Evolutionary conservation across 2,329 filamentous ascomycete genomes (phyloP), one percentile per base, ranked within the genome.

Genomic region (Fusarium sp.): DNA sequence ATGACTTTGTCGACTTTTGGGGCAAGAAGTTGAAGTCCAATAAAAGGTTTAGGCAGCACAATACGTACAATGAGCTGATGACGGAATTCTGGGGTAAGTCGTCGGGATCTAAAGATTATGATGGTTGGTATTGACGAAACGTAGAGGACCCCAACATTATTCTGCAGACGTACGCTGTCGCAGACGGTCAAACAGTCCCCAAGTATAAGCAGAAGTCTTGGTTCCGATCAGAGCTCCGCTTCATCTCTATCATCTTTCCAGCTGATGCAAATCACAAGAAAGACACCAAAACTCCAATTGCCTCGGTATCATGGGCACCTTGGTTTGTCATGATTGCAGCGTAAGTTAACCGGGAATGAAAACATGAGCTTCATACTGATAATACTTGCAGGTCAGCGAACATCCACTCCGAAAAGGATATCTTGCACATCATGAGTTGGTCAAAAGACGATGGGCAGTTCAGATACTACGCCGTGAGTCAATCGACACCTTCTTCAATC

Each of bases 391-490:
- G 51, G 14, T 53, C 51, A 2, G 25, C 51, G 20, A 37, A 27
- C 8, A 53, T 53, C 25, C 51, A 53, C 7, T 53, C 51, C 6
- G 51, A 53, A 37, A n/a, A 30, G 14, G 51, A 53, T 4, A 53
- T 53, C 18, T 41, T 53, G 13, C 51, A 53, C 9, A 53, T 53
- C n/a, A 53, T 53, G 51, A 53, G 51, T 24, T 53, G 51, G 51
- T 53, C 51, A 6, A 37, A 14, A 4, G n/a, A 53, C 12, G 51
- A 53, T 40, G 51, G 51, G 3, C 51, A 53, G 8, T 53, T 53
- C n/a, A 53, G 37, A 25, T 53, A 53, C n/a, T 53, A 53, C 18
- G 51, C 51, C 20, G 51, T 53, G 8, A 30, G 47, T 37, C 40
- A 13, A 41, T 13, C n/a, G 11, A 41, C 10, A 6, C 20, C 40